Base-by-base conservation (phyloP, 1,284 basidiomycete genomes). In the Ganoderma boninense region DNA sequence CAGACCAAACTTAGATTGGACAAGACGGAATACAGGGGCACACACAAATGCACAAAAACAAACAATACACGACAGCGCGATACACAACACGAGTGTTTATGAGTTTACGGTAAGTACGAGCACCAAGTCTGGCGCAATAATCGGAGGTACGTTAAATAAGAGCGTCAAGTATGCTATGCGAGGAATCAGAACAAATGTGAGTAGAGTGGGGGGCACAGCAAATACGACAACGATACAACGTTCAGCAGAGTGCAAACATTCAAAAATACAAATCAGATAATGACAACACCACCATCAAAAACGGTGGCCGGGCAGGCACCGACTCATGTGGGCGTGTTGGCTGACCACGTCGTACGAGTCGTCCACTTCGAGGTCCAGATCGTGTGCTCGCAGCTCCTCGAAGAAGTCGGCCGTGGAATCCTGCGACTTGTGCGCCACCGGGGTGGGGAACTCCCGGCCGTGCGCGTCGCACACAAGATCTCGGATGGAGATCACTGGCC, bases 331-430 rank as follows among this genome's bases (percentile, higher is more conserved):
- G 4, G 64, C 62, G 8, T 65, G 49, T 8, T 73, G 68, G n/a
- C 49, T 42, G 10, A 65, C 54, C 4, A 71, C 68, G 46, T 71
- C 63, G 69, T 62, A 74, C 14, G 70, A 70, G 35, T 71, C 67
- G 60, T 74, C 68, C 16, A 70, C 43, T 0, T 43, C 44, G 6
- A 74, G 69, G 18, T 66, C 62, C 2, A 71, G 26, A 16, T 62
- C 61, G 26, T 69, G 64, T 6, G 65, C 62, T 3, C 66, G 60
- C 42, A 73, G 46, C 42, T 52, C 61, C 29, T 44, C 35, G 26
- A 73, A 60, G 29, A 73, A 62, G 56, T 69, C 66, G 1, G 63
- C 69, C 6, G 40, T 52, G 3, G 68, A 32, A 6, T 59, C 46
- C 0, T 44, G 44, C 44, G 64, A 52, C n/a, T 62, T 54, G 63